Evolutionary conservation across 192 early-diverging fungal genomes (phyloP), one percentile per base, ranked within the genome.

Genomic region (Endogone sp.): DNA sequence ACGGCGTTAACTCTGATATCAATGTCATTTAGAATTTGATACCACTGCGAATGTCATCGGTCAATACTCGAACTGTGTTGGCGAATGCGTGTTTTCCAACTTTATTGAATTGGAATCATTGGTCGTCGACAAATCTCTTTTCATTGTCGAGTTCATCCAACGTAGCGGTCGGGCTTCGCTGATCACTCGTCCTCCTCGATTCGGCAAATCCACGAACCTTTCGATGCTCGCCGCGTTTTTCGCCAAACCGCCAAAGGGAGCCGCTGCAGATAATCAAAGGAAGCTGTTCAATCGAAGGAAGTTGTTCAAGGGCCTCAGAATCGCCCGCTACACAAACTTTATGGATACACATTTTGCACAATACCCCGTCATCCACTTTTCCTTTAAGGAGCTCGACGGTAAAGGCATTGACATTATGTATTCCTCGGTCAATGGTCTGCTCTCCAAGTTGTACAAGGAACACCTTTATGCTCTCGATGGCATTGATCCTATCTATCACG

Each of bases 161-260:
- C 54, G 28, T 26, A 66, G 57, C 44, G 2, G 24, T 11, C 55
- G n/a, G 30, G 60, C 68, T 29, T 37, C 4, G 24, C 21, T 69
- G 16, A 69, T 69, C 61, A 69, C 13, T 69, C 68, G 68, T 23
- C 68, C 68, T 37, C 68, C 59, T 32, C n/a, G 55, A 56, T 56
- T 56, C n/a, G 68, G 68, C 0, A 69, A 69, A 60, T 60, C 68
- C n/a, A 60, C 68, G 16, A 69, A 69, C 22, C 59, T 69, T 11
- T 69, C 61, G 1, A 69, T 69, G 68, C 68, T 69, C 16, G n/a
- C 30, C 55, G 61, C 68, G 23, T 69, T 69, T 9, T 60, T 69
- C 29, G 20, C 24, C 60, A 55, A 27, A 24, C 31, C 59, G 31
- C 57, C 58, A 30, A 2, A 62, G 37, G 55, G 55, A 13, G 67